Conservation (phyloP, 2,329 filamentous ascomycete genomes). For the Juglanconis sp. region DNA sequence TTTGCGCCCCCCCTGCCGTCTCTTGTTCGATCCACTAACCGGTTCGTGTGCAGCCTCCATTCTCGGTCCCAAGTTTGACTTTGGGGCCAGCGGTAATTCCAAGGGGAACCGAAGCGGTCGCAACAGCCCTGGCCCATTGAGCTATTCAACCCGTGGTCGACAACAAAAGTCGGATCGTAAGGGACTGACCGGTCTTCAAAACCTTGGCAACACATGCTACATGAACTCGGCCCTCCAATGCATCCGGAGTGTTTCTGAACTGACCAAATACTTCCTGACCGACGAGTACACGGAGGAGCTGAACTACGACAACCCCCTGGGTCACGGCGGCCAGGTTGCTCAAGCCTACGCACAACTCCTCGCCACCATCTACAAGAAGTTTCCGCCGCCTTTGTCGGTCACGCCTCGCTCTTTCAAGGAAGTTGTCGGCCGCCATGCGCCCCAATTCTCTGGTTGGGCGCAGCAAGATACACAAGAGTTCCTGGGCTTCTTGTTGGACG, state of each 20-base stretch:
- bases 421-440: conserved; percentile 74
- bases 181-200: conserved; percentile 80
- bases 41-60: conserved; percentile 20
- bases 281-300: conserved; percentile 74
- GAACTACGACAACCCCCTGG: conserved; percentile 80
- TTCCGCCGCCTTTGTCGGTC: conserved; percentile 60
- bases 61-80: background rate
- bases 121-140: conserved; percentile 62
- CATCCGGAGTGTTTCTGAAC: conserved; percentile 85
- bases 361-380: conserved; percentile 71
- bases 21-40: conserved; percentile 5
- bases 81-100: conserved; percentile 1
- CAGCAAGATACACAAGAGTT: conserved; percentile 99
- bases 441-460: conserved; percentile 87
- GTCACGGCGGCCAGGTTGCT: conserved; percentile 84
- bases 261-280: conserved; percentile 85
- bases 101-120: conserved; percentile 56
- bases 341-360: conserved; percentile 75
- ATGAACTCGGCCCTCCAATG: conserved; percentile 98
- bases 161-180: conserved; percentile 68
- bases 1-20: background rate
- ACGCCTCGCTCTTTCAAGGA: conserved; percentile 79
- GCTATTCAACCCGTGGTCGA: conserved; percentile 67
- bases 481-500: conserved; percentile 89
- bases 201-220: conserved; percentile 96